Percentiles rank a stretch among this genome's conserved stretches.
Conservation (phyloP, 768 basidiomycete genomes). For the Mycena maculata region DNA sequence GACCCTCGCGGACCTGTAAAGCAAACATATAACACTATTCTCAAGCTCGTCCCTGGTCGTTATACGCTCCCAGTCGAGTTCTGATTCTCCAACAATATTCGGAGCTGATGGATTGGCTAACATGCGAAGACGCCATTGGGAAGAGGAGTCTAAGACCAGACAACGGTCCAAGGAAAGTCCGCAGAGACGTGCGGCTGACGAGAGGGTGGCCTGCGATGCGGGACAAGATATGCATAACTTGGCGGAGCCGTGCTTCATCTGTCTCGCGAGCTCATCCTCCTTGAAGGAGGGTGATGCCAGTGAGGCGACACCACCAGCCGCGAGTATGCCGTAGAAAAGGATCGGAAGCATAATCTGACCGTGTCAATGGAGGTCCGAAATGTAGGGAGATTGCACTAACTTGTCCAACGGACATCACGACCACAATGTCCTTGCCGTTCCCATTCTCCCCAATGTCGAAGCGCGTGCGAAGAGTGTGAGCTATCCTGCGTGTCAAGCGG, state of each 20-base stretch:
- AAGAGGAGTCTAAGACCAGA: slow-evolving; percentile 19
- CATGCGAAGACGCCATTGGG: slow-evolving; percentile 17
- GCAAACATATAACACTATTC: slow-evolving; percentile 26
- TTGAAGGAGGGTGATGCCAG: slow-evolving; percentile 24
- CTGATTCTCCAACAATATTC: slow-evolving; percentile 21
- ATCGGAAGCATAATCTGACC: slow-evolving; percentile 25
- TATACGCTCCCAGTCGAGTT: slow-evolving; percentile 28
- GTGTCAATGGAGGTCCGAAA: background rate
- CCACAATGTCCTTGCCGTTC: slow-evolving; percentile 26
- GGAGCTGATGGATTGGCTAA: slow-evolving; percentile 14
- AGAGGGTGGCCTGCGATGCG: background rate
- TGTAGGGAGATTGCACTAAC: background rate
- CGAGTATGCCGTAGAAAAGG: slow-evolving; percentile 31
- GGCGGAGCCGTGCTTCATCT: slow-evolving; percentile 23
- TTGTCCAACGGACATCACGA: slow-evolving; percentile 28
- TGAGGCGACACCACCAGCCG: slow-evolving; percentile 29
- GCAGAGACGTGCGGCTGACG: slow-evolving; percentile 18
- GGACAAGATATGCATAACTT: slow-evolving; percentile 30
- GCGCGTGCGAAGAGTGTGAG: slow-evolving; percentile 23
- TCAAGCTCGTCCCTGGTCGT: slow-evolving; percentile 23
- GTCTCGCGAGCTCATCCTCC: slow-evolving; percentile 22
- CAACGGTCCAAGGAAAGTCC: slow-evolving; percentile 24
- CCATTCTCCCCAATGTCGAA: slow-evolving; percentile 26
- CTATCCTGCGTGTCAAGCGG: slow-evolving; percentile 25
- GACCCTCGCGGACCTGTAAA: too few relatives aligned